A percentile compares a stretch with the other conserved stretches of the same genome.
Evolutionary conservation across 345 rosid genomes (phyloP).

Genomic region (Eutrema japonicum): DNA sequence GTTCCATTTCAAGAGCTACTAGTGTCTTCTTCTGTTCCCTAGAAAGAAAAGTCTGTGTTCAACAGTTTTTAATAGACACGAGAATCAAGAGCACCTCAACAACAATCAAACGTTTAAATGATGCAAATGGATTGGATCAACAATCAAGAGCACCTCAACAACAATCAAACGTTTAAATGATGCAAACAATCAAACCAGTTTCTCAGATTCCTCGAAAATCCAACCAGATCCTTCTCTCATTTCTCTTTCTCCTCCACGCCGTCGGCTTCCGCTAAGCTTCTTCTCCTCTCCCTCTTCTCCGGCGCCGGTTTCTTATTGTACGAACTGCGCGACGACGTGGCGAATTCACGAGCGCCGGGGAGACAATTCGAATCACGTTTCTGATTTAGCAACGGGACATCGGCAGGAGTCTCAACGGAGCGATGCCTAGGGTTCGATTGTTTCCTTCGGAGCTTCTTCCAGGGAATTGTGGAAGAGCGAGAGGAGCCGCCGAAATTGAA

Average conservation of each 20-base stretch:
- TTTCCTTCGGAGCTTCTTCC: conserved; percentile 66
- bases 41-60: no score
- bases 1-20: no score
- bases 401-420: conserved; percentile 38
- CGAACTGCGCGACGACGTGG: conserved; percentile 45
- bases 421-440: conserved; percentile 80
- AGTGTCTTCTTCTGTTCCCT: no score
- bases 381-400: conserved; percentile 7
- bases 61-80: neutral
- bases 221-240: conserved; percentile 62
- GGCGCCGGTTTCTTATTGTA: conserved; percentile 35
- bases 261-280: conserved; percentile 37
- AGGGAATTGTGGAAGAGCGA: no score
- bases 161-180: no score
- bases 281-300: conserved; percentile 38
- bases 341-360: conserved; percentile 33
- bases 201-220: no score
- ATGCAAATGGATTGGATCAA: conserved; percentile 1
- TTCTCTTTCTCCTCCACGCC: conserved; percentile 45
- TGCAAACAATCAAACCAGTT: no score
- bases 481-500: no score
- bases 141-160: no score
- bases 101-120: neutral
- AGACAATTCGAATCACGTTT: conserved; percentile 28
- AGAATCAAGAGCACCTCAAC: conserved; percentile 1